These are phyloP conservation scores for Lippia alba DNA, from an alignment of 305 asterid species.

Conservation along the genomic window DNA sequence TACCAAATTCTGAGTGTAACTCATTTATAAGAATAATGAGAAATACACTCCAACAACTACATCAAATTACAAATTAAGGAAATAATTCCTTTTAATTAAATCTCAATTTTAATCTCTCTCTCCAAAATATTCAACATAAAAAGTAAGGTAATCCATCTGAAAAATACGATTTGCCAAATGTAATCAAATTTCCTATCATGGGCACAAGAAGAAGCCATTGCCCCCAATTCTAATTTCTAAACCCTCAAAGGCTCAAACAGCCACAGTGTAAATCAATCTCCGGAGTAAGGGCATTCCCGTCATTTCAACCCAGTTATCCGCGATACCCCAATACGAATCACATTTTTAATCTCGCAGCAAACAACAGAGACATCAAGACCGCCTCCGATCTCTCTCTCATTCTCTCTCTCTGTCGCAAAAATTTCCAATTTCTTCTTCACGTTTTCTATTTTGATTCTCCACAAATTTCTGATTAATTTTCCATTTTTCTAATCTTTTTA, in stretches of 20 bases:
- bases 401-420: slow-evolving; percentile 25
- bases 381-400: slow-evolving; percentile 58
- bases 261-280: slow-evolving; percentile 17
- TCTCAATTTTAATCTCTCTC: too few species aligned
- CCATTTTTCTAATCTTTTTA: background rate
- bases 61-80: too few species aligned
- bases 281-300: slow-evolving; percentile 35
- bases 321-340: slow-evolving; percentile 52
- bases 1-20: too few species aligned
- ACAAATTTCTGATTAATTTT: background rate
- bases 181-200: too few species aligned
- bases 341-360: slow-evolving; percentile 52
- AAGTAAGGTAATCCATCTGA: too few species aligned
- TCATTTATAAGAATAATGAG: too few species aligned
- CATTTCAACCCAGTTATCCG: slow-evolving; percentile 47
- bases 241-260: background rate
- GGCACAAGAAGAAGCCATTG: too few species aligned
- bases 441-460: slow-evolving; percentile 36
- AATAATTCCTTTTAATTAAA: too few species aligned
- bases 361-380: slow-evolving; percentile 41
- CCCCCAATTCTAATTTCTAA: too few species aligned
- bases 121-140: too few species aligned
- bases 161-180: too few species aligned
- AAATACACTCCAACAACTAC: too few species aligned
- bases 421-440: slow-evolving; percentile 40